Conservation (phyloP, 352 stramenopile genomes). For the Phytophthora pinifolia region DNA sequence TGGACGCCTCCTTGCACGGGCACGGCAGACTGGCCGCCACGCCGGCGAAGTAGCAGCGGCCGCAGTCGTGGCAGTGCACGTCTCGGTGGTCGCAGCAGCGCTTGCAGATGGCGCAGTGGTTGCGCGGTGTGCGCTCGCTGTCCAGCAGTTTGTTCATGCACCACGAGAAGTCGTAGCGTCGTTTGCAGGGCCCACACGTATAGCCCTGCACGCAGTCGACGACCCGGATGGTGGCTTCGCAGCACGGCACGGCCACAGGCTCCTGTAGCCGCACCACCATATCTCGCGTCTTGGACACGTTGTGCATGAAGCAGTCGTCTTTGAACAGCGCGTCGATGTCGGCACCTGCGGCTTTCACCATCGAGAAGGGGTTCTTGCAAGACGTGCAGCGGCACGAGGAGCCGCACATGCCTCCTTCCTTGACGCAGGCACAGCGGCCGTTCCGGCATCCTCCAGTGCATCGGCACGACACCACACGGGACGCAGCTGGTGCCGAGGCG, state of each 20-base stretch:
- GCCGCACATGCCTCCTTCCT: constrained; percentile 79
- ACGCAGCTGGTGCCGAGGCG: constrained; percentile 18
- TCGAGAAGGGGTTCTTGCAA: constrained; percentile 86
- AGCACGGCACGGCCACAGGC: constrained; percentile 64
- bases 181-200: constrained; percentile 48
- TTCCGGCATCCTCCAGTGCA: constrained; percentile 84
- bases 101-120: constrained; percentile 87
- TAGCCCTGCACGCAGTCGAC: constrained; percentile 79
- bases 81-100: constrained; percentile 87
- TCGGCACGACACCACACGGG: constrained; percentile 68
- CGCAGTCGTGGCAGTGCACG: constrained; percentile 81
- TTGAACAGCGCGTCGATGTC: constrained; percentile 74
- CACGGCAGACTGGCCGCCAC: constrained; percentile 77
- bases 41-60: constrained; percentile 84
- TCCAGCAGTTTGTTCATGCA: constrained; percentile 82
- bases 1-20: constrained; percentile 68
- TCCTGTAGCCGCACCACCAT: constrained; percentile 80
- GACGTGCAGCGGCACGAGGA: constrained; percentile 78
- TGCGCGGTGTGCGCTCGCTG: constrained; percentile 68
- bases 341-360: constrained; percentile 74
- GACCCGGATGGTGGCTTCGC: constrained; percentile 55
- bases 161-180: constrained; percentile 78
- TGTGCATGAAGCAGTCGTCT: constrained; percentile 88
- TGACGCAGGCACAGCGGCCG: constrained; percentile 79
- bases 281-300: constrained; percentile 83